These are phyloP conservation scores for Akanthomyces uredinophilus DNA, from an alignment of 2,329 filamentous ascomycete species.

Conservation along the genomic window DNA sequence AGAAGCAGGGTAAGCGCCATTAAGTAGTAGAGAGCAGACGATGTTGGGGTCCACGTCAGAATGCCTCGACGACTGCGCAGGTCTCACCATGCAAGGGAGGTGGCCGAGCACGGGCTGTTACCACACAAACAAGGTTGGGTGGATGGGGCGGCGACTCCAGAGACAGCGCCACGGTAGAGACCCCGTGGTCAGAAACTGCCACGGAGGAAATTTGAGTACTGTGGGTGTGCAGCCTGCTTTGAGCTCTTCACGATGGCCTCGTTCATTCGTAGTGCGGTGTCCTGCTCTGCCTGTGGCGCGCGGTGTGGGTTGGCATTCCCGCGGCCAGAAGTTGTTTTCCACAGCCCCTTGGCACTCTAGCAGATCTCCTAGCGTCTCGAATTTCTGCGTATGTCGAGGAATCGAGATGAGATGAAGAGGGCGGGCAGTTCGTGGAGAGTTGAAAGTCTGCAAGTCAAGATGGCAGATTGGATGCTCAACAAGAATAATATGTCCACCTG, in stretches of 20 bases:
- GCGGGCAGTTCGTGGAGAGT: neutral
- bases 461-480: neutral
- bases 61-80: slow-evolving; percentile 15
- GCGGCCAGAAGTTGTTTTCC: neutral
- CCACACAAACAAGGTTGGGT: slow-evolving; percentile 6
- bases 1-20: slow-evolving; percentile 16
- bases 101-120: slow-evolving; percentile 12
- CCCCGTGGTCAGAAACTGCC: slow-evolving; percentile 5
- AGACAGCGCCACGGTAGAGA: slow-evolving; percentile 10
- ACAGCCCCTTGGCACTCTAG: neutral
- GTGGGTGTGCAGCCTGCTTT: neutral
- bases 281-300: neutral
- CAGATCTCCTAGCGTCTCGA: neutral
- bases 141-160: slow-evolving; percentile 9
- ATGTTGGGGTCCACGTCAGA: slow-evolving; percentile 13
- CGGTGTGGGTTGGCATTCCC: slow-evolving; percentile 9
- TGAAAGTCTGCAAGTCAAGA: neutral
- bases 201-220: neutral
- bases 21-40: slow-evolving; percentile 19
- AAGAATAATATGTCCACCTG: neutral
- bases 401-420: neutral
- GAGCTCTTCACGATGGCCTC: slow-evolving; percentile 14
- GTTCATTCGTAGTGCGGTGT: slow-evolving; percentile 3
- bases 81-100: slow-evolving; percentile 26
- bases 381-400: neutral